Evolutionary conservation across 2,329 filamentous ascomycete species (phyloP).

Genomic region (Emmonsiellopsis sp.): DNA sequence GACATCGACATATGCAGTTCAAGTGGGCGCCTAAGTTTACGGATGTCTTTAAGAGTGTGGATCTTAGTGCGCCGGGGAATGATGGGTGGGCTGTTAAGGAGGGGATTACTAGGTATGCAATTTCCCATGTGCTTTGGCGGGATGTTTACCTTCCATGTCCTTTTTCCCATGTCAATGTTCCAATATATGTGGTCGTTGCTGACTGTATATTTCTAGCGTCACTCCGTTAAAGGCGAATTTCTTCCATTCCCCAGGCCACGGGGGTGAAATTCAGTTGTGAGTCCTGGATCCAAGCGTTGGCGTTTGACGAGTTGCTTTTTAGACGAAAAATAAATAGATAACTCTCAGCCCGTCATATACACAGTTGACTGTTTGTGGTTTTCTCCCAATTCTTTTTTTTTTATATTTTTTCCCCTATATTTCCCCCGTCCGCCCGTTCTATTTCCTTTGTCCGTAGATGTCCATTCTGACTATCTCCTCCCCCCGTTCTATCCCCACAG

Average conservation of each 20-base stretch:
- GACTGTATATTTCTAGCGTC: constrained; percentile 46
- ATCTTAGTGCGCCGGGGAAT: constrained; percentile 66
- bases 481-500: constrained; percentile 5
- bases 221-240: constrained; percentile 91
- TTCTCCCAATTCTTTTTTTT: not conserved
- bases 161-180: not conserved
- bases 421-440: not conserved
- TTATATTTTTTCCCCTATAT: not conserved
- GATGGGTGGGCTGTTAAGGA: constrained; percentile 91
- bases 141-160: not conserved
- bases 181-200: not conserved
- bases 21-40: constrained; percentile 85
- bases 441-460: not conserved
- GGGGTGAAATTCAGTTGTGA: constrained; percentile 75
- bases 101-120: constrained; percentile 65
- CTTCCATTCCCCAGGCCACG: constrained; percentile 60
- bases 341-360: constrained; percentile 3
- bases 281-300: constrained; percentile 34
- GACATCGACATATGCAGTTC: constrained; percentile 75
- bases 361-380: not conserved
- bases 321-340: constrained; percentile 23
- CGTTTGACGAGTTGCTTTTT: constrained; percentile 7
- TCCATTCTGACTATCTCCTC: constrained; percentile 7
- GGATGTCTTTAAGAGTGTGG: constrained; percentile 82
- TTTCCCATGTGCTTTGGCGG: not conserved